Evolutionary conservation across 1,139 yeast genomes (phyloP), one percentile per base, ranked within the genome.

Genomic region (Debaryomycetaceae sp.): DNA sequence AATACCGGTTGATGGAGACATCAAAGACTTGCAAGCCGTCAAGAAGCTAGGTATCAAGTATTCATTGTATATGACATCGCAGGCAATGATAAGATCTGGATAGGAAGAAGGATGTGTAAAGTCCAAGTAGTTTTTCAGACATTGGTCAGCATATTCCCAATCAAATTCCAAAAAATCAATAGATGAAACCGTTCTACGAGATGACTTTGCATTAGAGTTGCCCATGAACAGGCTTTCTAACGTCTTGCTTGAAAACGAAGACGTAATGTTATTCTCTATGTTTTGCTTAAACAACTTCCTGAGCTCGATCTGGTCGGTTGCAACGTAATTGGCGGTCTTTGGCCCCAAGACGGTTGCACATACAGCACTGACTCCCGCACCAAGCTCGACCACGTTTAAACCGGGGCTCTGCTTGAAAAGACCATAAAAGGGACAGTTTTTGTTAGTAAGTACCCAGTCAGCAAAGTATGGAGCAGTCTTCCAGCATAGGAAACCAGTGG

Each of bases 401-500:
- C 36, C 41, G 28, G 43, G 17, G n/a, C 24, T 38, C 28, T 30
- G 18, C 16, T n/a, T 34, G 30, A 58, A 47, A 3, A 40, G 3
- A 5, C 13, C 6, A 30, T 41, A 33, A 16, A 65, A 51, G 1
- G 70, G 70, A 41, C 68, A 55, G 17, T 34, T 40, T 0, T 33
- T 31, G 19, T 50, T 49, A 5, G 52, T 45, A 9, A 71, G 37
- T 1, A 79, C 37, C 87, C 88, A 83, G 35, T 78, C 75, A 0
- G 71, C 70, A 33, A 83, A 63, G 5, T 64, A 52, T 1, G 75
- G 70, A 1, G 84, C 70, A 1, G 79, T 65, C 33, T 64, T 64
- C 91, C 92, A 84, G 32, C 82, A 68, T 14, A 83, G 73, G 43
- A 79, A 86, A 5, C 92, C 92, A 0, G 91, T 84, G 3, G 87